Percentiles rank a stretch among this genome's conserved stretches.
Conservation (phyloP, 176 grass and related monocot genomes). For the Luzula sylvatica region DNA sequence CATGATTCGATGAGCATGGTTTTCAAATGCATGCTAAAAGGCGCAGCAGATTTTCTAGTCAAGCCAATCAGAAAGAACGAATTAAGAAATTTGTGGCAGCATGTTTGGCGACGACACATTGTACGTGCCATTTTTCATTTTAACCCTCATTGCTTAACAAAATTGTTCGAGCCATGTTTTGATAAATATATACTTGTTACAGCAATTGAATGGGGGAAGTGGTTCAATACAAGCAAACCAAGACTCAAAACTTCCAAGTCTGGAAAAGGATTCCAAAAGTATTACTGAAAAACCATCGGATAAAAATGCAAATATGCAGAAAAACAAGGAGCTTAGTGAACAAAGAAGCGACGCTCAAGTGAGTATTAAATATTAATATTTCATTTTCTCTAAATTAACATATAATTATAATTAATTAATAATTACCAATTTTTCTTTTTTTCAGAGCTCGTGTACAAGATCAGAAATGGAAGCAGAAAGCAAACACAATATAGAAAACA, state of each 20-base stretch:
- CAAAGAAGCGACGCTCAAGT: constrained; percentile 97
- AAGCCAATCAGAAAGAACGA: constrained; percentile 97
- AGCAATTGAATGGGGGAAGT: constrained; percentile 47
- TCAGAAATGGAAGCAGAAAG: constrained; percentile 84
- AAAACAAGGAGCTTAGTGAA: constrained; percentile 61
- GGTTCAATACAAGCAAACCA: constrained; percentile 28
- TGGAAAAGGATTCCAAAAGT: constrained; percentile 3
- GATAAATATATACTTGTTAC: neutral
- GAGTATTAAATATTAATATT: constrained; percentile 27
- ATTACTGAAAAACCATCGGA: constrained; percentile 15
- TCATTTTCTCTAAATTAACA: neutral
- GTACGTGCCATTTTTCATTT: constrained; percentile 28
- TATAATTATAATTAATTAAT: neutral
- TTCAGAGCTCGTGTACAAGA: constrained; percentile 95
- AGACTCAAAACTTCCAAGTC: constrained; percentile 31
- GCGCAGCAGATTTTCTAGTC: constrained; percentile 90
- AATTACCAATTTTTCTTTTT: constrained; percentile 17
- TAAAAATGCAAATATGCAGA: constrained; percentile 7
- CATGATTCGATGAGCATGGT: constrained; percentile 91
- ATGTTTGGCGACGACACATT: constrained; percentile 95
- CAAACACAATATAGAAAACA: constrained; percentile 28
- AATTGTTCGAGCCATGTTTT: neutral
- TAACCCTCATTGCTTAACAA: neutral
- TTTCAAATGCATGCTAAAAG: constrained; percentile 99
- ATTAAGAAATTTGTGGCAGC: constrained; percentile 89